phyloP scores from a whole-genome alignment of 2,329 filamentous ascomycete genomes.

The Paraphaeosphaeria minitans region DNA sequence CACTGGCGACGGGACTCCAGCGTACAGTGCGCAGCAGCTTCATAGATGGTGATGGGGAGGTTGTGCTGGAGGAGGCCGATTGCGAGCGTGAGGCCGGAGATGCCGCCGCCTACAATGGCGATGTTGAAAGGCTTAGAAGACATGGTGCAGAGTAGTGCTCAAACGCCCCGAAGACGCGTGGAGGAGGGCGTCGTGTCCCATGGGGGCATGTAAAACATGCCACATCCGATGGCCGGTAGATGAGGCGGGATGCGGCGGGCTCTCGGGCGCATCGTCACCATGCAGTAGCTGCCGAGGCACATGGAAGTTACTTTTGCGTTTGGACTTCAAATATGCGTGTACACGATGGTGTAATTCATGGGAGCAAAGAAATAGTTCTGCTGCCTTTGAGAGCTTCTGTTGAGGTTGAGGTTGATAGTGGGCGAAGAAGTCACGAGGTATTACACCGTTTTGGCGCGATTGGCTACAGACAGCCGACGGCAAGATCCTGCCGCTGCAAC shows the following conservation, averaged over 20 bases:
- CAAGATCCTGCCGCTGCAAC: too few species aligned
- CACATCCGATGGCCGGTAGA: not conserved
- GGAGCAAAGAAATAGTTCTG: not conserved
- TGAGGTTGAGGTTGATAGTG: not conserved
- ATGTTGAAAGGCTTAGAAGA: conserved; percentile 50
- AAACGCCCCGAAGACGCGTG: not conserved
- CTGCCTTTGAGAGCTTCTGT: not conserved
- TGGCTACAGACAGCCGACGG: not conserved
- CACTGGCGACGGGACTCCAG: not conserved
- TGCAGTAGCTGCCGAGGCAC: not conserved
- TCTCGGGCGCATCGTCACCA: not conserved
- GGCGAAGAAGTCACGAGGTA: not conserved
- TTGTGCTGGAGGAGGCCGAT: conserved; percentile 56
- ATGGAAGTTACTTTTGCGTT: not conserved
- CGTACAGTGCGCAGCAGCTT: conserved; percentile 55
- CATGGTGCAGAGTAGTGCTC: conserved; percentile 20
- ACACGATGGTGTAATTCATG: not conserved
- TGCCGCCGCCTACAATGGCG: conserved; percentile 65
- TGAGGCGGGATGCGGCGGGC: not conserved
- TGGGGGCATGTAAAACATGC: not conserved
- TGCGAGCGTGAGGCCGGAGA: conserved; percentile 61
- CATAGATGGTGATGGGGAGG: conserved; percentile 60
- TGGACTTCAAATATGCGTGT: not conserved
- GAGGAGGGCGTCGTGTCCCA: not conserved
- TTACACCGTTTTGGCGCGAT: not conserved